phyloP scores from a whole-genome alignment of 306 rosid genomes.

The Hylodesmum podocarpum region DNA sequence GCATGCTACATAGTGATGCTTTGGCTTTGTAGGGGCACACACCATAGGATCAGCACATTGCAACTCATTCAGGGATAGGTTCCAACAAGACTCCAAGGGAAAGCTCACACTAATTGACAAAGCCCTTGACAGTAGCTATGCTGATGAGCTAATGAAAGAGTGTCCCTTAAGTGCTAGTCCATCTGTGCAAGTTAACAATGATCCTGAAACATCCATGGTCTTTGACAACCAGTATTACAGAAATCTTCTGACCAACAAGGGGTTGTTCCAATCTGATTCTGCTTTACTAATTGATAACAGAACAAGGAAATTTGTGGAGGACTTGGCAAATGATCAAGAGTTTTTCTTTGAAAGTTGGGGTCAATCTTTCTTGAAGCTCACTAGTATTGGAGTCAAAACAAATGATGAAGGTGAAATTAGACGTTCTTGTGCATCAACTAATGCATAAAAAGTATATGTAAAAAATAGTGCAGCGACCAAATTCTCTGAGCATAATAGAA shows the following conservation, averaged over 20 bases:
- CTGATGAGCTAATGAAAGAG: slow-evolving; percentile 45
- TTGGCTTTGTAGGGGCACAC: slow-evolving; percentile 62
- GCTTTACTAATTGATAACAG: slow-evolving; percentile 45
- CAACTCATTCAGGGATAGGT: slow-evolving; percentile 60
- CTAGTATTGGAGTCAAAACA: slow-evolving; percentile 34
- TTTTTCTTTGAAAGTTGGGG: slow-evolving; percentile 65
- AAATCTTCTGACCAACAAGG: slow-evolving; percentile 55
- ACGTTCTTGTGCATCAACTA: slow-evolving; percentile 45
- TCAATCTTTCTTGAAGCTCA: slow-evolving; percentile 39
- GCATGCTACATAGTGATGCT: neutral
- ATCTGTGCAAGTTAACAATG: slow-evolving; percentile 48
- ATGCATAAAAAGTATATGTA: neutral
- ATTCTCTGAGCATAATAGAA: neutral
- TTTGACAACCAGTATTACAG: slow-evolving; percentile 71
- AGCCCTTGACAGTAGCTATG: slow-evolving; percentile 59
- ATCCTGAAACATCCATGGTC: slow-evolving; percentile 58
- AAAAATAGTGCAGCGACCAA: neutral
- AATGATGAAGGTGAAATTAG: slow-evolving; percentile 54
- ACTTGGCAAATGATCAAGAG: slow-evolving; percentile 58
- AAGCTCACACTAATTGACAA: slow-evolving; percentile 48
- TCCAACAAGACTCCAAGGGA: slow-evolving; percentile 54
- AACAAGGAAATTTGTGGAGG: slow-evolving; percentile 49
- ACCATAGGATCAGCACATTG: slow-evolving; percentile 80
- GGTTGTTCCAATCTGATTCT: slow-evolving; percentile 78
- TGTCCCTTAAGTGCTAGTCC: slow-evolving; percentile 52